Conservation (phyloP, 129 eudicot genomes). For the Chrysanthemum lavandulifolium region DNA sequence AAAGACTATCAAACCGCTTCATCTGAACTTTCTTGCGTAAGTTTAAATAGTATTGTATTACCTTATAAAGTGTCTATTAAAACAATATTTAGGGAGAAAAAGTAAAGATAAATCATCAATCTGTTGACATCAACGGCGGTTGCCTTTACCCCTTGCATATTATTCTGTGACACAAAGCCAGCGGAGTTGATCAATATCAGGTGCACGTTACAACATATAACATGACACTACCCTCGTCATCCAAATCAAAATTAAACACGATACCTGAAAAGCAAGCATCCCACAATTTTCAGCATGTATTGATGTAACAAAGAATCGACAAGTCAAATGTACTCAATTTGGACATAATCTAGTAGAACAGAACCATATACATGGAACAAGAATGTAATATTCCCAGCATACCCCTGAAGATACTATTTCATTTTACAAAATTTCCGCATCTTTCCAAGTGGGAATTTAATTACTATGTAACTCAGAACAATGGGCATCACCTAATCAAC, state of each 20-base stretch:
- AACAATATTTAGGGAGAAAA: too few relatives aligned
- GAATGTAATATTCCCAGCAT: conserved; percentile 12
- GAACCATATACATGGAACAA: conserved; percentile 32
- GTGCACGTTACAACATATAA: neutral
- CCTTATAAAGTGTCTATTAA: too few relatives aligned
- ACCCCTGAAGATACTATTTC: conserved; percentile 15
- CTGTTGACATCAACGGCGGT: too few relatives aligned
- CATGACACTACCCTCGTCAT: neutral
- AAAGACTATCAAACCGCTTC: too few relatives aligned
- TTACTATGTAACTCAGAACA: conserved; percentile 19
- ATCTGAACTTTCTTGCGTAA: too few relatives aligned
- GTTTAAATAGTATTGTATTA: too few relatives aligned
- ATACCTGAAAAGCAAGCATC: neutral
- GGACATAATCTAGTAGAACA: conserved; percentile 18
- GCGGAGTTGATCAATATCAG: neutral
- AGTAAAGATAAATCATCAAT: too few relatives aligned
- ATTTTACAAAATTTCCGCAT: conserved; percentile 30
- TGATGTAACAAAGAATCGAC: conserved; percentile 36
- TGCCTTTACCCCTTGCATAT: too few relatives aligned
- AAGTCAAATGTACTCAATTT: conserved; percentile 25
- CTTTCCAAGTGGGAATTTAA: conserved; percentile 27
- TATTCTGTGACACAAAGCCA: too few relatives aligned
- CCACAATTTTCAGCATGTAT: conserved; percentile 28
- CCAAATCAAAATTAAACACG: neutral
- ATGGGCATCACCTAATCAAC: conserved; percentile 24